Conservation (phyloP, 2,329 filamentous ascomycete species). For the Phaeosphaeriaceae sp. region DNA sequence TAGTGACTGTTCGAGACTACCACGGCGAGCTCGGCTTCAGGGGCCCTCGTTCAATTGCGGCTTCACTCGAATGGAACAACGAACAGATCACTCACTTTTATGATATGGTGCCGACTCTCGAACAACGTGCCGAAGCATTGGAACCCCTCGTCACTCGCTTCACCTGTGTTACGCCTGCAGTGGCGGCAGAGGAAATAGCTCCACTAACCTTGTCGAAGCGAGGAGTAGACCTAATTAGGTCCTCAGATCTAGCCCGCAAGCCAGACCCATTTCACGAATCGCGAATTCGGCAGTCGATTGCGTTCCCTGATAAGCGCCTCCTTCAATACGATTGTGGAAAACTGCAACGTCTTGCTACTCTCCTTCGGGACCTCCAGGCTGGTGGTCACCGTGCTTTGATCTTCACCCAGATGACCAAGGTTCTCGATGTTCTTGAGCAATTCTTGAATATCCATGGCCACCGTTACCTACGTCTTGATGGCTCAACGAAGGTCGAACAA, state of each 20-base stretch:
- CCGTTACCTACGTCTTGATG: conserved; percentile 94
- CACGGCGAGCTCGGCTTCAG: conserved; percentile 41
- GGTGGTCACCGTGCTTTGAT: conserved; percentile 94
- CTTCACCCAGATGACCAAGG: conserved; percentile 99
- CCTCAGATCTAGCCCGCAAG: conserved; percentile 62
- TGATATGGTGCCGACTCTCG: conserved; percentile 74
- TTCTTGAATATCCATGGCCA: conserved; percentile 98
- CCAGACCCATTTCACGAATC: conserved; percentile 91
- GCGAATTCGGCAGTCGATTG: conserved; percentile 89
- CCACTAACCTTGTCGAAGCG: conserved; percentile 67
- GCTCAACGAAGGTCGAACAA: conserved; percentile 94
- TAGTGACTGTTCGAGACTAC: conserved; percentile 47
- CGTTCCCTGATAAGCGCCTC: conserved; percentile 95
- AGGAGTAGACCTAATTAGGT: conserved; percentile 61
- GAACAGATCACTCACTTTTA: conserved; percentile 69
- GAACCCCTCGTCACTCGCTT: conserved; percentile 84
- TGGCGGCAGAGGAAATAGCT: conserved; percentile 79
- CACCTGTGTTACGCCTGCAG: conserved; percentile 88
- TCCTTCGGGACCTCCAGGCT: conserved; percentile 84
- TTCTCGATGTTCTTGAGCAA: conserved; percentile 94
- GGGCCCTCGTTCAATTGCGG: conserved; percentile 29
- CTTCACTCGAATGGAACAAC: conserved; percentile 70
- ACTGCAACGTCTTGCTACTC: conserved; percentile 83
- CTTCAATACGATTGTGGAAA: conserved; percentile 98
- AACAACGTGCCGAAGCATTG: conserved; percentile 73